Evolutionary conservation across 2,329 filamentous ascomycete genomes (phyloP).

Genomic region (Colletotrichum spaethianum): DNA sequence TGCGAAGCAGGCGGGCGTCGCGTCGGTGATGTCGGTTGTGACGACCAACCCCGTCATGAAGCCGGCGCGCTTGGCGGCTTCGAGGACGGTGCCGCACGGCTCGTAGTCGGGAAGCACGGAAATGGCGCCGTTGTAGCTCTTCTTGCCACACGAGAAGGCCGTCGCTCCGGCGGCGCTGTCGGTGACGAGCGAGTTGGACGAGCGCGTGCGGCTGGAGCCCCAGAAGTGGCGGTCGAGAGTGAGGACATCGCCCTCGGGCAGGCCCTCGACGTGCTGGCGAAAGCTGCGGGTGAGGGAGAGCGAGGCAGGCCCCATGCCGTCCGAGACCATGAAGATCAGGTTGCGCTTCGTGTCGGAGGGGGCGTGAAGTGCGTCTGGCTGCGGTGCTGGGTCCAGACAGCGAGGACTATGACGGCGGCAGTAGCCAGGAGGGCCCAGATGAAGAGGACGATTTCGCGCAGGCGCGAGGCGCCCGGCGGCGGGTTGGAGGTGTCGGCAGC

Average conservation of each 20-base stretch:
- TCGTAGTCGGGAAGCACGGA: conserved; percentile 86
- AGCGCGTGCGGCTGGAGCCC: conserved; percentile 89
- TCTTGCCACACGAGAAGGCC: conserved; percentile 91
- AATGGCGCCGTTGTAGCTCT: conserved; percentile 98
- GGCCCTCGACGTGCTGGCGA: conserved; percentile 80
- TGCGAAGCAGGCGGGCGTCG: conserved; percentile 95
- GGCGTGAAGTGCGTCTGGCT: conserved; percentile 59
- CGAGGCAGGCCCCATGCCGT: conserved; percentile 97
- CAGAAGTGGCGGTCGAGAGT: conserved; percentile 90
- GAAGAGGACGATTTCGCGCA: conserved; percentile 82
- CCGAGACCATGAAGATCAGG: conserved; percentile 98
- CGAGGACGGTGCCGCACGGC: conserved; percentile 92
- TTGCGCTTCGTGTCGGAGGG: conserved; percentile 77
- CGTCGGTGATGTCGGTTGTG: conserved; percentile 94
- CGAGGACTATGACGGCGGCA: conserved; percentile 81
- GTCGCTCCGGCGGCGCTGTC: conserved; percentile 98
- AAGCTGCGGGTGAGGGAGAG: conserved; percentile 89
- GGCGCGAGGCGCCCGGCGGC: conserved; percentile 55
- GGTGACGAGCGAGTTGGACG: conserved; percentile 87
- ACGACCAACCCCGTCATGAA: conserved; percentile 96
- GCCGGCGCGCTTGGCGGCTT: conserved; percentile 92
- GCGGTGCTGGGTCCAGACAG: conserved; percentile 83
- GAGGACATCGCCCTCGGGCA: conserved; percentile 83
- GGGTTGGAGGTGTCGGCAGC: conserved; percentile 33
- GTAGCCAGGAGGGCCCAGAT: conserved; percentile 88